Evolutionary conservation across 148 eudicot species (phyloP), one percentile per base, ranked within the genome.

Genomic region (Camellia granthamiana): DNA sequence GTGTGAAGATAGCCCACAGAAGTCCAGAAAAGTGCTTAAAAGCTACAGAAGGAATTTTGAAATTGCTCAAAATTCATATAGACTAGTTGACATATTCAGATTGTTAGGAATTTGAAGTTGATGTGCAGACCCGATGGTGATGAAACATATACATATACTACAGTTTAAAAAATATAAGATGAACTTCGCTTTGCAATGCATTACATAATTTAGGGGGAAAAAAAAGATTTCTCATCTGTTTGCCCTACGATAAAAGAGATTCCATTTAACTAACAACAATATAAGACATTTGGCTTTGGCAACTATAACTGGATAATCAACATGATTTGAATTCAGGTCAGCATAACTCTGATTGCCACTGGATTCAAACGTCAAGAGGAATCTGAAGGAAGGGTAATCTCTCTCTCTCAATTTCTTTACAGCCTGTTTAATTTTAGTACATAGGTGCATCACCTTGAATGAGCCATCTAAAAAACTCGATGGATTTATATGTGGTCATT

Each of bases 341-440:
- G 84, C 62, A 81, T 81, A 21, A 81, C 84, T 59, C 79, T 81
- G 62, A 81, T 81, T 69, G 84, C 84, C 80, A 81, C 84, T 51
- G 84, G 84, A 76, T 76, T 81, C 72, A 76, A 81, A 76, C 84
- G 84, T 51, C 80, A 81, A 69, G 84, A 81, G 62, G 76, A 81
- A 81, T 64, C 66, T 23, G 76, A 81, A 64, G 76, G 79, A 55
- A 76, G 70, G 61, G 68, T 59, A 58, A 21, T 42, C 19, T 60
- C 47, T 74, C 77, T 21, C 76, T 54, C 19, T 6, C 11, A 3
- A 10, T 73, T 69, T 52, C 44, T 30, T 8, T 69, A n/a, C 23
- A n/a, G 43, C 4, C 38, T 4, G 64, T 61, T 19, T 47, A 54
- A 3, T n/a, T n/a, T 52, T 54, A 52, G n/a, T 72, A 12, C 21